phyloP scores from a whole-genome alignment of 192 early-diverging fungal genomes.

The Gigaspora rosea region DNA sequence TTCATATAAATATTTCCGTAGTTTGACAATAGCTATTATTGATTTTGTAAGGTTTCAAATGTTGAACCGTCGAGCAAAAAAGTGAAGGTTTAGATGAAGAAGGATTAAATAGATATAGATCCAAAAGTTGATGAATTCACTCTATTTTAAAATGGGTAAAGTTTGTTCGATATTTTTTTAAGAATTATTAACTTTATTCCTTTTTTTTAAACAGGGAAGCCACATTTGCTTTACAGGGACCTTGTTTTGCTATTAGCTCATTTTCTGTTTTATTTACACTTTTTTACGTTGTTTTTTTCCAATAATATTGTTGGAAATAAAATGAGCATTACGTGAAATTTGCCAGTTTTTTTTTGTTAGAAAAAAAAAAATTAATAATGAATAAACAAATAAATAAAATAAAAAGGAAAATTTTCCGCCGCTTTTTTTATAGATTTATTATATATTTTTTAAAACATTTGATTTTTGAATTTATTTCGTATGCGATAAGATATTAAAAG shows the following conservation, averaged over 20 bases:
- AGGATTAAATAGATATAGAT: neutral
- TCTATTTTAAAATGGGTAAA: neutral
- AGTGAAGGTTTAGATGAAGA: constrained; percentile 4
- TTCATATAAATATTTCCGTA: neutral
- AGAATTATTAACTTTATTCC: neutral
- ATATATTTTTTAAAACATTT: no score
- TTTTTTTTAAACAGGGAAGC: neutral
- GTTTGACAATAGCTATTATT: neutral
- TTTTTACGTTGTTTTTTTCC: neutral
- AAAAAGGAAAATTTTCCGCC: no score
- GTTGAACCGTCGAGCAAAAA: constrained; percentile 24
- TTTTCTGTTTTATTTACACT: neutral
- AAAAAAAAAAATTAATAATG: neutral
- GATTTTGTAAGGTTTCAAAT: neutral
- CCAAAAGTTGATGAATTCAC: neutral
- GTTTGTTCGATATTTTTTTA: neutral
- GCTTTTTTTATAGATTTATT: no score
- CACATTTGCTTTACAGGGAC: neutral
- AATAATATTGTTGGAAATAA: neutral
- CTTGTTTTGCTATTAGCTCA: neutral
- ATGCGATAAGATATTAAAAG: no score
- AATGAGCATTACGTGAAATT: neutral
- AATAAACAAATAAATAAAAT: no score
- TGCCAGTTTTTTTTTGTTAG: neutral
- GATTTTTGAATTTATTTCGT: no score